Evolutionary conservation across 2,329 filamentous ascomycete genomes (phyloP).

Genomic region (Grosmannia penicillata): DNA sequence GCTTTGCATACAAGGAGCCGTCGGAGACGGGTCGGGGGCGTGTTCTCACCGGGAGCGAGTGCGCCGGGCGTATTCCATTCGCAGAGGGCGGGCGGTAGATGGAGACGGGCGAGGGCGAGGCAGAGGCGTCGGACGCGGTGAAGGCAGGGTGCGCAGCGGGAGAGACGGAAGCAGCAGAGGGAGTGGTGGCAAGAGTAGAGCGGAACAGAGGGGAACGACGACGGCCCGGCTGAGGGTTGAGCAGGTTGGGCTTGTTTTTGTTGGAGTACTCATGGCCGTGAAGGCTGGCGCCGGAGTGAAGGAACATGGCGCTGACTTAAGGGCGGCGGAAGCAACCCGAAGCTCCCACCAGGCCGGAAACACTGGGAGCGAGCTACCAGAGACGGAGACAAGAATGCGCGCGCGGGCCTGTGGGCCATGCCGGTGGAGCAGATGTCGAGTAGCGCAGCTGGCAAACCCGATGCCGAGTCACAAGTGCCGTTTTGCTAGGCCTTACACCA

Average conservation of each 20-base stretch:
- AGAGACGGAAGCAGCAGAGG: background rate
- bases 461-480: too few relatives aligned
- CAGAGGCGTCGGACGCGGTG: constrained; percentile 1
- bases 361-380: background rate
- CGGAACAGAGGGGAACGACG: constrained; percentile 25
- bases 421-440: too few relatives aligned
- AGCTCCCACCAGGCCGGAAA: constrained; percentile 2
- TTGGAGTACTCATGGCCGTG: constrained; percentile 45
- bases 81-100: constrained; percentile 6
- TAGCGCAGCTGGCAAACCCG: too few relatives aligned
- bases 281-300: constrained; percentile 43
- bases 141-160: background rate
- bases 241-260: constrained; percentile 18
- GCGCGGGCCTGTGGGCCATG: too few relatives aligned
- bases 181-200: constrained; percentile 21
- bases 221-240: constrained; percentile 17
- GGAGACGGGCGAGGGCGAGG: constrained; percentile 2
- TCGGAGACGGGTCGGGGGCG: constrained; percentile 6
- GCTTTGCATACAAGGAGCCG: constrained; percentile 1
- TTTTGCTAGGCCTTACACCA: too few relatives aligned
- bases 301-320: constrained; percentile 30
- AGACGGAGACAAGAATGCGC: too few relatives aligned
- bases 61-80: constrained; percentile 1
- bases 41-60: constrained; percentile 2
- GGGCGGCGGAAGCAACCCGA: background rate